Evolutionary conservation across 2,329 filamentous ascomycete species (phyloP), one percentile per base, ranked within the genome.

Genomic region (Trichoderma aggressivum): DNA sequence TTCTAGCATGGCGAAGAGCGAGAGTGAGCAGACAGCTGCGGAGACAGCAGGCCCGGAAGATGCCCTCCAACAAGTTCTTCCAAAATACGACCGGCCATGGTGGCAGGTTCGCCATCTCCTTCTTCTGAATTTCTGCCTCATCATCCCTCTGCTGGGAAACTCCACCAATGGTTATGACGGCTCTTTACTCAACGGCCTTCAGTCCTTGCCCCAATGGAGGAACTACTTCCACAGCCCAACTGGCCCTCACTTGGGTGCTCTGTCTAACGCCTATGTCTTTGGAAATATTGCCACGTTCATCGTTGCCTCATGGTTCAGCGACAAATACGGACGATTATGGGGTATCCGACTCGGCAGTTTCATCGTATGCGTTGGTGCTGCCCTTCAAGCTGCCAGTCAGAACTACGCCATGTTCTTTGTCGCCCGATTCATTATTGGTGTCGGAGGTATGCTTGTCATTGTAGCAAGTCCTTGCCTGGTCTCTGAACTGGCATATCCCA

Each of bases 391-490:
- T 24, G 75, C 74, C 59, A 75, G 74, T 32, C 63, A 68, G 26
- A 76, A 75, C 56, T 75, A 78, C 70, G 86, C 78, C 63, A 88
- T 88, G 86, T 89, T 87, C 74, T 82, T 88, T 47, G 79, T 85
- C 8, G 82, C 85, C 21, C 82, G 87, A 70, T 84, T 86, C 70
- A 76, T 88, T 18, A 80, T 88, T 18, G 87, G 87, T 2, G 84
- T 87, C 30, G 86, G 87, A 3, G 82, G 87, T n/a, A 82, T 84
- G 0, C 86, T 86, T 73, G 83, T 82, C 43, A 85, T 5, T 75
- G 76, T 6, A 84, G 86, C 34, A 72, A 77, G 3, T 80, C 85
- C 1, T 26, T 50, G 32, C 7, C 16, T 69, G 21, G 55, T 69
- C 24, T n/a, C 65, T 36, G 65, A 69, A 28, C 34, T 34, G n/a